Evolutionary conservation across 2,329 filamentous ascomycete genomes (phyloP), one percentile per base, ranked within the genome.

Genomic region (Pseudogymnoascus sp.): DNA sequence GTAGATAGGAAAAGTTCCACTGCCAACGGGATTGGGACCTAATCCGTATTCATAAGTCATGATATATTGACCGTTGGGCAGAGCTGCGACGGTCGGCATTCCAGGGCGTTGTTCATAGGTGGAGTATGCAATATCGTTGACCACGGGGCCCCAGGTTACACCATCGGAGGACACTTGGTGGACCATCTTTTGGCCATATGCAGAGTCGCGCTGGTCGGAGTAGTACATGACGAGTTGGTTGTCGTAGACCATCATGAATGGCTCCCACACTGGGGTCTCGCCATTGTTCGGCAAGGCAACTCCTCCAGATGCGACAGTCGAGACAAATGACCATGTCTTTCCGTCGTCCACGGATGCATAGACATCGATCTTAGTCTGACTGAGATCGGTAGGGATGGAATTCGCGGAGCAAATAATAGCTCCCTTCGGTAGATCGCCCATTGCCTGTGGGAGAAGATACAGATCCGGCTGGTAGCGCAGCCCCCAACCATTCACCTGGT

Each of bases 241-340:
- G 63, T 86, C 74, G 71, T 85, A 79, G 43, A 81, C 75, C 73
- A 83, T 70, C 43, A 90, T 74, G 72, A 86, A 89, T 0, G 88
- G 87, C 72, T 90, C 88, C 87, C 87, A 90, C 12, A 90, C 83
- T 1, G 86, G 84, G 0, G 84, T 87, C 33, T 83, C 70, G 2
- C 84, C 86, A 68, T 89, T 88, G 69, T 53, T 62, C 16, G 82
- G 78, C 2, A 86, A 84, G 1, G 76, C 65, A 1, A 85, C 84
- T 41, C 78, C 77, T 35, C 87, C 87, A 1, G 76, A 74, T 1
- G 86, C 87, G 59, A 89, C 81, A 68, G 84, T 81, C 66, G 81
- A 85, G 59, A 89, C 80, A 68, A 89, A 89, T 31, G 81, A 75
- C 87, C 86, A 89, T 0, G 80, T 84, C 22, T 72, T 65, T 3